Evolutionary conservation across 371 early-diverging fungal species (phyloP), one percentile per base, ranked within the genome.

Genomic region (Rhizopus sp.): DNA sequence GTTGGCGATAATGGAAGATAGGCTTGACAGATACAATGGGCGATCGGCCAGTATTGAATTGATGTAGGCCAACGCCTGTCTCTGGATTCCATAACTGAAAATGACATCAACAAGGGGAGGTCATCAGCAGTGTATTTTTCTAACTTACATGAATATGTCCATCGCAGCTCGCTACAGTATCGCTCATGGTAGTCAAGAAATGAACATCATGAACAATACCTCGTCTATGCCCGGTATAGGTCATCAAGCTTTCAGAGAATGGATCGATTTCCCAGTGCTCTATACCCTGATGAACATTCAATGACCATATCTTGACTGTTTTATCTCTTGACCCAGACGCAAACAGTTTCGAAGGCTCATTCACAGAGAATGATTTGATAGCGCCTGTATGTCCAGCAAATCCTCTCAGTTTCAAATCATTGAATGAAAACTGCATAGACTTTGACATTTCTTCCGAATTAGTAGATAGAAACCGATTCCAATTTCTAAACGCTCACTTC

Each of bases 381-480:
- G 80, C 70, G 2, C 81, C 77, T 0, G 73, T 74, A 51, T 87
- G 86, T 3, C 86, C 87, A 54, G 80, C 83, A 63, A 81, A 83
- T 3, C 84, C 84, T 38, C 85, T 59, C 10, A 87, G 59, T 41
- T 87, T 87, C 32, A 84, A 68, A 55, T 87, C 86, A 47, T 87
- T 85, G 53, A 87, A 87, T 0, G 84, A 82, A 64, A 87, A 87
- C 44, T 87, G 87, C 81, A 84, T 78, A 1, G 82, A 75, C 38
- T 87, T 85, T 12, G 87, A 84, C 87, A 87, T 87, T 63, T 87
- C 87, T 65, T 85, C 85, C 31, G 80, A 80, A 62, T 87, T 87
- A 3, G 87, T 87, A 0, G 85, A 87, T 53, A 87, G 50, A 50
- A 83, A 87, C 15, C 87, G 68, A 58, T 83, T 85, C 86, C 87